Base-by-base conservation (phyloP, 208 protist species). In the Angomonas deanei region DNA sequence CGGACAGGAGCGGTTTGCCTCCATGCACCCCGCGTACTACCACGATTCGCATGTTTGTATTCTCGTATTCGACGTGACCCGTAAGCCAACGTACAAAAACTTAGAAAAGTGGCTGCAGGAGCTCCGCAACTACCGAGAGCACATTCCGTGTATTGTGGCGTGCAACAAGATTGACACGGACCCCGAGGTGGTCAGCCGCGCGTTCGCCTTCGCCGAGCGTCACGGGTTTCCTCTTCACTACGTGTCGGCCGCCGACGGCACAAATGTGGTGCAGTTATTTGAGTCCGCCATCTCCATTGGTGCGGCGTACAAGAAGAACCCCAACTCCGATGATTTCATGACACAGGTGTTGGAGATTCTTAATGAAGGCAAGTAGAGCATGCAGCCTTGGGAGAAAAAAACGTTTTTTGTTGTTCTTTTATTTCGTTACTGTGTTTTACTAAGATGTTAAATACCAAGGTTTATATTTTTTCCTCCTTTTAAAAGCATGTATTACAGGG, bases 81-180 rank as follows among this genome's bases (percentile, higher is more conserved):
- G 94, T n/a, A 96, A 97, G 80, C 77, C 88, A n/a, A 98, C 94
- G 23, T 98, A 98, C 78, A 97, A 97, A 69, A 97, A 97, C 69
- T 47, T 98, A 46, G 88, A 94, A 28, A 95, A 94, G 70, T 98
- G 96, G 96, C 81, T 97, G 56, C 72, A 78, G 3, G 96, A 98
- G 71, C 67, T 97, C 54, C 92, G 88, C 47, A 81, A 91, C 54
- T 96, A 91, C 64, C 71, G 95, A 26, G 79, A 93, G 64, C 87
- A 94, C 64, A 97, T 98, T 32, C 96, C 95, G 21, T 93, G 82
- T 66, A 83, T 97, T 36, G 88, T 97, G 17, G 91, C 95, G 5
- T 96, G 91, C 48, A 98, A 98, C 66, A 98, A 98, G 76, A 97
- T 98, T 63, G 96, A 98, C 69, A 86, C 85, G 19, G 82, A 97